Conservation (phyloP, 108 stramenopile genomes). For the Fistulifera pelliculosa region DNA sequence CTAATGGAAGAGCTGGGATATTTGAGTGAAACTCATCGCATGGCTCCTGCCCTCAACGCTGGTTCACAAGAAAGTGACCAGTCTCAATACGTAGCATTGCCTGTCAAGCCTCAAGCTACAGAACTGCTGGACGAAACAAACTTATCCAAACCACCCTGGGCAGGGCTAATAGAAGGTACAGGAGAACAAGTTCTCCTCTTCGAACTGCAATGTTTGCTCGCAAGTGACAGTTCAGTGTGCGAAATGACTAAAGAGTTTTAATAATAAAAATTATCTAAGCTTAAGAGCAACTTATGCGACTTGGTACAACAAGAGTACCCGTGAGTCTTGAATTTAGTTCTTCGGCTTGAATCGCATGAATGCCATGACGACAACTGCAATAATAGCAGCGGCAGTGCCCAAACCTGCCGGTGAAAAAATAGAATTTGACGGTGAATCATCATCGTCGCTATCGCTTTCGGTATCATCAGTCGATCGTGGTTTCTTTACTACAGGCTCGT, state of each 20-base stretch:
- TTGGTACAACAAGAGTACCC: too few relatives aligned
- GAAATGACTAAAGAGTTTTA: background rate
- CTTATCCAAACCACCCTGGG: background rate
- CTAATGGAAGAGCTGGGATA: slow-evolving; percentile 31
- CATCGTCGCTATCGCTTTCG: slow-evolving; percentile 8
- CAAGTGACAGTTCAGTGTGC: slow-evolving; percentile 7
- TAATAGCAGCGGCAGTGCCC: background rate
- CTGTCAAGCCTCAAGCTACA: slow-evolving; percentile 9
- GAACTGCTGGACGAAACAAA: background rate
- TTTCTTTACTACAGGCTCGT: slow-evolving; percentile 11
- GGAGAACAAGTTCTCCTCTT: background rate
- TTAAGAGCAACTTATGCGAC: too few relatives aligned
- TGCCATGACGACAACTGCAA: background rate
- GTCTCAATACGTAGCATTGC: slow-evolving; percentile 32
- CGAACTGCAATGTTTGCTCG: slow-evolving; percentile 2
- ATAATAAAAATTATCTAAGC: too few relatives aligned
- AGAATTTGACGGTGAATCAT: background rate
- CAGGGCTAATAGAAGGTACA: background rate
- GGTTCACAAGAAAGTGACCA: background rate
- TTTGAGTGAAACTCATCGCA: slow-evolving; percentile 59
- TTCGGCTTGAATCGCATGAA: background rate
- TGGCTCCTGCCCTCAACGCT: slow-evolving; percentile 29
- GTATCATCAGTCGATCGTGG: slow-evolving; percentile 2
- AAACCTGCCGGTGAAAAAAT: background rate
- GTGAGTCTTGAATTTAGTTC: background rate